phyloP scores from a whole-genome alignment of 2,329 filamentous ascomycete species.

The Drechslerella dactyloides region DNA sequence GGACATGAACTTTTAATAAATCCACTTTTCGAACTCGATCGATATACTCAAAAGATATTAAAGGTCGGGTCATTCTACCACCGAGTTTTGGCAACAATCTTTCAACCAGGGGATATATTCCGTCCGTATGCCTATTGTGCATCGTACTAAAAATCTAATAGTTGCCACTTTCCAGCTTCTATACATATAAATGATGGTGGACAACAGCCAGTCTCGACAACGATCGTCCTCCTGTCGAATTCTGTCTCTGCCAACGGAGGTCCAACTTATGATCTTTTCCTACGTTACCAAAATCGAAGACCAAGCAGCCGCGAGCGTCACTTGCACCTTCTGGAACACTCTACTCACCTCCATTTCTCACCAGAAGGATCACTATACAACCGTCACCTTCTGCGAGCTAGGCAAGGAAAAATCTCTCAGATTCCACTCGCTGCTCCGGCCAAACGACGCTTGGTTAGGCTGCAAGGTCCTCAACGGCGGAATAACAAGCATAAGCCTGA shows the following conservation, averaged over 20 bases:
- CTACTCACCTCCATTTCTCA: slow-evolving; percentile 2
- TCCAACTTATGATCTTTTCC: slow-evolving; percentile 36
- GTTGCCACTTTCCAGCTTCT: too few relatives aligned
- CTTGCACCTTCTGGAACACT: slow-evolving; percentile 10
- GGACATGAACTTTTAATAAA: too few relatives aligned
- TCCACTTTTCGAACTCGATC: too few relatives aligned
- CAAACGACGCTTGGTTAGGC: slow-evolving; percentile 18
- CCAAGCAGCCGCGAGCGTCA: slow-evolving; percentile 17
- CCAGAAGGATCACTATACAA: slow-evolving; percentile 1
- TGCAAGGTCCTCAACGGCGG: slow-evolving; percentile 5
- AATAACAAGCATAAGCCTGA: slow-evolving; percentile 6
- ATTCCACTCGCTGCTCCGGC: slow-evolving; percentile 22
- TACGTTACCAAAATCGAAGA: slow-evolving; percentile 18
- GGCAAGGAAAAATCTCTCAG: background rate
- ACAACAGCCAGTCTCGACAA: background rate
- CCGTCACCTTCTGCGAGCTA: background rate
- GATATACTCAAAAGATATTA: too few relatives aligned
- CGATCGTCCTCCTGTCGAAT: background rate
- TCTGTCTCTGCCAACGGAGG: slow-evolving; percentile 15
- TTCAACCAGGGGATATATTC: too few relatives aligned
- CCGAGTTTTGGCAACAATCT: too few relatives aligned
- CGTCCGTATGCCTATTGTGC: too few relatives aligned
- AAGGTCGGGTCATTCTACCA: too few relatives aligned
- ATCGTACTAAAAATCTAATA: too few relatives aligned
- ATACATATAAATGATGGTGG: background rate